Percentiles rank a stretch among this genome's conserved stretches.
Evolutionary conservation across 2,329 filamentous ascomycete genomes (phyloP).

Genomic region (Colletotrichum cereale): DNA sequence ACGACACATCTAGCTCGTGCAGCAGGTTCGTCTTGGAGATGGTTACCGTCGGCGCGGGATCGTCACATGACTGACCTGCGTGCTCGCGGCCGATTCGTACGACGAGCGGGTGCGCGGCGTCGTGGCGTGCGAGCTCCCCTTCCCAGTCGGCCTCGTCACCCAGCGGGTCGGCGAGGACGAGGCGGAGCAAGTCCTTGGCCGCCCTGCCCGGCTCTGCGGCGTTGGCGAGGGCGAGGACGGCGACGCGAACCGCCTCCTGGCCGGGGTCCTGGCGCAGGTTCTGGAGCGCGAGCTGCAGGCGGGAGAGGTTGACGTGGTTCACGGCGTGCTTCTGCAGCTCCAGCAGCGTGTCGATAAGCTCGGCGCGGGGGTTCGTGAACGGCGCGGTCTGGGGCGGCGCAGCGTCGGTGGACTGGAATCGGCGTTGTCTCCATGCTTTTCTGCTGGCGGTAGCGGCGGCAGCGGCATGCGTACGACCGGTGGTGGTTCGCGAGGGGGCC

Average conservation of each 20-base stretch:
- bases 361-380: conserved; percentile 54
- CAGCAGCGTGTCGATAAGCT: conserved; percentile 70
- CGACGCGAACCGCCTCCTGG: conserved; percentile 69
- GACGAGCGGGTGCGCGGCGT: conserved; percentile 69
- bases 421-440: conserved; percentile 17
- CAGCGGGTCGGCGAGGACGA: conserved; percentile 79
- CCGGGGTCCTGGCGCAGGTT: conserved; percentile 70
- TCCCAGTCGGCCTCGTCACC: conserved; percentile 76
- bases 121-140: conserved; percentile 65
- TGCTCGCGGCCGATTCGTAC: conserved; percentile 58
- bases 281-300: conserved; percentile 77
- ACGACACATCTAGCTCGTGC: conserved; percentile 72
- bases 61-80: not conserved
- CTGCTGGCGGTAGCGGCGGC: not conserved
- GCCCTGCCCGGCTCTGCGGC: conserved; percentile 56
- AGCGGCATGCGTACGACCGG: not conserved
- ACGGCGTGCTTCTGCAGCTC: conserved; percentile 72
- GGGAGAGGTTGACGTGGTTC: conserved; percentile 74
- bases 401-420: conserved; percentile 30
- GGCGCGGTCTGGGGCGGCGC: conserved; percentile 20
- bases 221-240: conserved; percentile 63
- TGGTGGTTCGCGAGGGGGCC: conserved; percentile 13
- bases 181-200: conserved; percentile 74
- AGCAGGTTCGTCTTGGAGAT: conserved; percentile 55
- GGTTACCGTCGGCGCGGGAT: conserved; percentile 14